phyloP scores from a whole-genome alignment of 2,329 filamentous ascomycete genomes.

The Colletotrichum noveboracense region DNA sequence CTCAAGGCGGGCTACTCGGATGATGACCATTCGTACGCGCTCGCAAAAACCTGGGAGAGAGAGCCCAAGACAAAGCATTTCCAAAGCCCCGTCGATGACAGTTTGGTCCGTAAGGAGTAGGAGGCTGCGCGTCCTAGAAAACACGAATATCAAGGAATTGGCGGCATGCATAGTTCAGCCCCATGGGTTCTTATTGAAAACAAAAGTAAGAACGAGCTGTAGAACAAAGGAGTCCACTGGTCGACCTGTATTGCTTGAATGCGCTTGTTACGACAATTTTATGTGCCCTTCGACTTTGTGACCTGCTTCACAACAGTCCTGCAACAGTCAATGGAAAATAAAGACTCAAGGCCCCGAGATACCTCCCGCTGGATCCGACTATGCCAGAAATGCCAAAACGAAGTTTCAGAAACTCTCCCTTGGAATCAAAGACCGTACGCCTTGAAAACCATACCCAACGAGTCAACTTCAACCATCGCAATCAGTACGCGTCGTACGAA shows the following conservation, averaged over 20 bases:
- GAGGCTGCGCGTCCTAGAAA: too few species aligned
- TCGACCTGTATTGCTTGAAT: not conserved
- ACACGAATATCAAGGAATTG: not conserved
- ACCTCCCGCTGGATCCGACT: not conserved
- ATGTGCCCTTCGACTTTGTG: not conserved
- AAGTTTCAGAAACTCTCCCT: not conserved
- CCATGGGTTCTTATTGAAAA: not conserved
- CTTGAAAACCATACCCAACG: not conserved
- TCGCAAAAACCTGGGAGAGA: constrained; percentile 81
- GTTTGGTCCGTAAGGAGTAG: constrained; percentile 40
- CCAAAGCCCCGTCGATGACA: constrained; percentile 60
- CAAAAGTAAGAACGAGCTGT: not conserved
- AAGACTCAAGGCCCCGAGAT: not conserved
- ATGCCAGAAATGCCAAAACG: not conserved
- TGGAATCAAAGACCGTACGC: not conserved
- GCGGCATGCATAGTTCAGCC: not conserved
- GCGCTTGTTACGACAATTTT: not conserved
- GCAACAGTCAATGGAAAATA: not conserved
- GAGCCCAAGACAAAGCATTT: constrained; percentile 54
- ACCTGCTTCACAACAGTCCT: not conserved
- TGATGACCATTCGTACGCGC: constrained; percentile 76
- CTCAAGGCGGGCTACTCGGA: constrained; percentile 75
- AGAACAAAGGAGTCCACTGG: not conserved
- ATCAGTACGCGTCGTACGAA: constrained; percentile 28
- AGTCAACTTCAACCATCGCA: not conserved